These are phyloP conservation scores for Scortechinia acanthostroma DNA, from an alignment of 2,329 filamentous ascomycete genomes.

Conservation along the genomic window DNA sequence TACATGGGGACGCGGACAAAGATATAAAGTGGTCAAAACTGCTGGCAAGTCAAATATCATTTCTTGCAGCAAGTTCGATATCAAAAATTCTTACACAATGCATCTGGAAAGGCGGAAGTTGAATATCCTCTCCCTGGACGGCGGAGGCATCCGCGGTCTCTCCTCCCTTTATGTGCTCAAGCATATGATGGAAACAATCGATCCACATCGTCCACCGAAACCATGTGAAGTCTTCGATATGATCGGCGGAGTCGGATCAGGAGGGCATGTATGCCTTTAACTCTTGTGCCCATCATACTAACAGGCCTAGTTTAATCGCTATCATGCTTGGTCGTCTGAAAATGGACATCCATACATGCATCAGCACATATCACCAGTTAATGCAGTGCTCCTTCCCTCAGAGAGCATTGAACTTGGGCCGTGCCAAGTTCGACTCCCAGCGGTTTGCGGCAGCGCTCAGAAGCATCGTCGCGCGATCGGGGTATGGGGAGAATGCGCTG, in stretches of 20 bases:
- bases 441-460: background rate
- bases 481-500: background rate
- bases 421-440: background rate
- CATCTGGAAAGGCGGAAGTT: too few relatives aligned
- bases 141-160: constrained; percentile 22
- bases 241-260: constrained; percentile 24
- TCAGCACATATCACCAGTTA: constrained; percentile 20
- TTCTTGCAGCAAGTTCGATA: too few relatives aligned
- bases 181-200: constrained; percentile 15
- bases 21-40: too few relatives aligned
- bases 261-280: constrained; percentile 11
- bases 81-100: too few relatives aligned
- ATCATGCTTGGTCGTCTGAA: constrained; percentile 32
- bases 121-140: constrained; percentile 17
- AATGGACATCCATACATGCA: constrained; percentile 28
- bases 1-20: too few relatives aligned
- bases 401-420: too few relatives aligned
- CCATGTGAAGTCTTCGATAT: constrained; percentile 26
- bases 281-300: too few relatives aligned
- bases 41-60: too few relatives aligned
- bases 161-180: constrained; percentile 21
- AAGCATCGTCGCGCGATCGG: background rate
- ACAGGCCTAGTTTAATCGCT: constrained; percentile 27
- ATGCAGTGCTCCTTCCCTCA: background rate
- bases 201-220: constrained; percentile 13